Percentiles rank a stretch among this genome's conserved stretches.
These are phyloP conservation scores for Amesomyces nigricolor DNA, from an alignment of 2,329 filamentous ascomycete species.

Conservation along the genomic window DNA sequence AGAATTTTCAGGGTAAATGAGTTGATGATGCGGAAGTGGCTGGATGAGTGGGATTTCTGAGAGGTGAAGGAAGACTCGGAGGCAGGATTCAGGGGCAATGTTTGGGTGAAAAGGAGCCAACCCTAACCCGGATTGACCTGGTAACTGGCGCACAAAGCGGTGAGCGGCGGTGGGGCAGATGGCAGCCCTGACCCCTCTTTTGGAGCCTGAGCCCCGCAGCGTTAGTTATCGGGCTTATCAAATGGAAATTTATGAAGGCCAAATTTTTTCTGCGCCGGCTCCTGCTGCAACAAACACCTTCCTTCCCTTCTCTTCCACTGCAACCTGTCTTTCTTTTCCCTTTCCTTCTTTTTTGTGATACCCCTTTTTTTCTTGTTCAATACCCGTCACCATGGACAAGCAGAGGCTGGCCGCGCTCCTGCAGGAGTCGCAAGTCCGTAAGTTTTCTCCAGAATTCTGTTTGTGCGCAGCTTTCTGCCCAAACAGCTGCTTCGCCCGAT, in stretches of 20 bases:
- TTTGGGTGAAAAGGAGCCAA: no score
- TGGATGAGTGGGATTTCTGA: not conserved
- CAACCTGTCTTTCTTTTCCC: slow-evolving; percentile 10
- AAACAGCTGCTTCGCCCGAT: not conserved
- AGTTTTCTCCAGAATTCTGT: slow-evolving; percentile 7
- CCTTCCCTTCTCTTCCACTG: no score
- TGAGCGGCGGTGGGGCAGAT: no score
- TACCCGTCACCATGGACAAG: slow-evolving; percentile 23
- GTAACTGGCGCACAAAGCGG: no score
- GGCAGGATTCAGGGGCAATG: no score
- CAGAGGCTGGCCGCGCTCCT: slow-evolving; percentile 27
- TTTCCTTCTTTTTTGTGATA: slow-evolving; percentile 16
- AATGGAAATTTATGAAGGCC: not conserved
- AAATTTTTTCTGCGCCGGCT: slow-evolving; percentile 14
- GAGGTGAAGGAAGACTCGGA: no score
- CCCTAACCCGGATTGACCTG: no score
- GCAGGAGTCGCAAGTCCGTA: slow-evolving; percentile 27
- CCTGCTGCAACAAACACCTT: slow-evolving; percentile 7
- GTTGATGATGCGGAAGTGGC: not conserved
- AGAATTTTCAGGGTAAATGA: not conserved
- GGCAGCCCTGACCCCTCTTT: no score
- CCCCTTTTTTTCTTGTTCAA: slow-evolving; percentile 20
- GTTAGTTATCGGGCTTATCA: no score
- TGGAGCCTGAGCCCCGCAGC: no score
- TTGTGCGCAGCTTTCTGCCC: not conserved